Evolutionary conservation across 129 eudicot species (phyloP).

Genomic region (Tanacetum coccineum): DNA sequence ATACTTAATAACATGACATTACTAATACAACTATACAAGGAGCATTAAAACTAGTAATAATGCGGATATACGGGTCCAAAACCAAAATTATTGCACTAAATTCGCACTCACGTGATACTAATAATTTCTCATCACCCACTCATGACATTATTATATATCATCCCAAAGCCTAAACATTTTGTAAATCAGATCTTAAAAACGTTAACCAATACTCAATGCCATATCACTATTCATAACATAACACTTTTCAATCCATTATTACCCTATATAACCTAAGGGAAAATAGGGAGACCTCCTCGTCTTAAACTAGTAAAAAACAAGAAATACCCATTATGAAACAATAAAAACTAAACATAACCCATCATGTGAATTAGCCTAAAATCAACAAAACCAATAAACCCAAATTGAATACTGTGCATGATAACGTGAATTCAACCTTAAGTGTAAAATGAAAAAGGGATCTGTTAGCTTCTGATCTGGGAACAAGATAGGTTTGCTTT

Average conservation of each 20-base stretch:
- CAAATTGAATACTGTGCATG: slow-evolving; percentile 38
- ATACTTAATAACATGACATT: not conserved
- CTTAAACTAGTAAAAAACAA: no score
- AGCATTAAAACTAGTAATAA: no score
- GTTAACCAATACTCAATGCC: not conserved
- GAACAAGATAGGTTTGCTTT: not conserved
- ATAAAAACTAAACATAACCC: not conserved
- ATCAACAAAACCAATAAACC: slow-evolving; percentile 22
- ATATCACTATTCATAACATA: not conserved
- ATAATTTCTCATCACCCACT: no score
- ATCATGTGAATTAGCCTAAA: not conserved
- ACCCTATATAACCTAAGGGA: no score
- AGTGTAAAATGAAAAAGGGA: slow-evolving; percentile 15
- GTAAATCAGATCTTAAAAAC: not conserved
- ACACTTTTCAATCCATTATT: slow-evolving; percentile 5
- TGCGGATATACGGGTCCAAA: no score
- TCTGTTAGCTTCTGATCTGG: slow-evolving; percentile 52
- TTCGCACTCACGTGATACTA: no score
- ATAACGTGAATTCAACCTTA: slow-evolving; percentile 15
- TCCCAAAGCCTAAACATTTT: no score
- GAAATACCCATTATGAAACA: slow-evolving; percentile 11
- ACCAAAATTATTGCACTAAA: no score
- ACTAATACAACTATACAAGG: not conserved
- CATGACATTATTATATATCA: no score
- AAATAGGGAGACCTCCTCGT: no score